phyloP scores from a whole-genome alignment of 2,329 filamentous ascomycete species.

The Helotiales sp. region DNA sequence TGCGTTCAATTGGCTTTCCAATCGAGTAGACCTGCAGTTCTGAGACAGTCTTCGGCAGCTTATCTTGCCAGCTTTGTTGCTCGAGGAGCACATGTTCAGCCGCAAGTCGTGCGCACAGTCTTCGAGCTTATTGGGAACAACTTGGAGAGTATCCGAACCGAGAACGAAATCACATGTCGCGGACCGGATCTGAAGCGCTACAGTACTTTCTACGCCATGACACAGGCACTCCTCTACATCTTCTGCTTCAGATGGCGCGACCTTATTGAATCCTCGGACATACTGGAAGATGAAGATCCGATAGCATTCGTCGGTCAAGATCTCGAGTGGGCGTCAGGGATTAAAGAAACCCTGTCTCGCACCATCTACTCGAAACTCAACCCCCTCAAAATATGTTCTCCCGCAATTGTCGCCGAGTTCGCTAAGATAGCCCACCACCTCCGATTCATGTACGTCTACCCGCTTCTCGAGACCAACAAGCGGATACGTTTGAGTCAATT shows the following conservation, averaged over 20 bases:
- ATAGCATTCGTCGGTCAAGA: conserved; percentile 66
- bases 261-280: conserved; percentile 62
- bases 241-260: conserved; percentile 98
- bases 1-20: conserved; percentile 73
- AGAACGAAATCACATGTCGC: conserved; percentile 72
- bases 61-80: conserved; percentile 96
- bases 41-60: conserved; percentile 82
- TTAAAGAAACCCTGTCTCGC: conserved; percentile 71
- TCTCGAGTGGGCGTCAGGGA: conserved; percentile 72
- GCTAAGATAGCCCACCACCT: conserved; percentile 84
- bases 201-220: conserved; percentile 67
- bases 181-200: conserved; percentile 77
- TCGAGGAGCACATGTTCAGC: conserved; percentile 78
- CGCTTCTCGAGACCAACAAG: conserved; percentile 89
- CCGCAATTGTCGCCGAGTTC: conserved; percentile 87
- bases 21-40: conserved; percentile 60
- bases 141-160: conserved; percentile 70
- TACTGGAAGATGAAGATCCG: conserved; percentile 61
- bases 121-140: conserved; percentile 78
- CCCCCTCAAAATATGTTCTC: conserved; percentile 91
- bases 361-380: conserved; percentile 90
- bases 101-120: conserved; percentile 75
- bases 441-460: conserved; percentile 85
- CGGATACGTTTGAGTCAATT: conserved; percentile 76
- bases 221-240: conserved; percentile 71